Base-by-base conservation (phyloP, 352 stramenopile species). In the Globisporangium mamillatum region DNA sequence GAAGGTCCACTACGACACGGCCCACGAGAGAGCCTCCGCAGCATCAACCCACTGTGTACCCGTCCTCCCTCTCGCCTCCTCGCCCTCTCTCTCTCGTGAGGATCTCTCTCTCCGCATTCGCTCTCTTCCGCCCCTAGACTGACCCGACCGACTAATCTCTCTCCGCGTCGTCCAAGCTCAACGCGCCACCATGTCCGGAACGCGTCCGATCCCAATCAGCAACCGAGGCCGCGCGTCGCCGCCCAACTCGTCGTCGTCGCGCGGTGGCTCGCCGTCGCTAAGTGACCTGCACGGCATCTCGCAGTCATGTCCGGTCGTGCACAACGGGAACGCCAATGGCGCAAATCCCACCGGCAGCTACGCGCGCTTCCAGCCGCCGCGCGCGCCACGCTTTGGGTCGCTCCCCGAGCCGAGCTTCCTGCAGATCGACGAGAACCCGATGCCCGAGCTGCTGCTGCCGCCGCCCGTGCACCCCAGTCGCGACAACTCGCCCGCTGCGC, bases 241-340 rank as follows among this genome's bases (percentile, higher is more conserved):
- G n/a, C 66, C 60, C 9, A 66, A 25, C 36, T 70, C 60, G 27
- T 66, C 65, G 25, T 66, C 56, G 16, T 60, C 66, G 27, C n/a
- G 44, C 50, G 56, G 74, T 52, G 60, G 74, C 63, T 38, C 75
- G 58, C 20, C 72, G 48, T 48, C 65, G 61, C 56, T 77, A 60
- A 27, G 52, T 54, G 67, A 59, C 16, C 73, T 73, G 64, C 38
- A 69, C 29, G 68, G 29, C 53, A 76, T 89, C n/a, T 80, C 82
- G 25, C 82, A 91, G 56, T 92, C 84, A 48, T 84, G 87, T 65
- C 84, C 84, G 16, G 81, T 80, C 69, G 80, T 81, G 73, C 76
- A 77, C 62, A 74, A 79, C 66, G 61, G 76, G 59, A 74, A 75
- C 64, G 44, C 38, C 71, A 24, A 12, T 56, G n/a, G 64, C 72